phyloP scores from a whole-genome alignment of 2,329 filamentous ascomycete genomes.

The Xylaria sp. region DNA sequence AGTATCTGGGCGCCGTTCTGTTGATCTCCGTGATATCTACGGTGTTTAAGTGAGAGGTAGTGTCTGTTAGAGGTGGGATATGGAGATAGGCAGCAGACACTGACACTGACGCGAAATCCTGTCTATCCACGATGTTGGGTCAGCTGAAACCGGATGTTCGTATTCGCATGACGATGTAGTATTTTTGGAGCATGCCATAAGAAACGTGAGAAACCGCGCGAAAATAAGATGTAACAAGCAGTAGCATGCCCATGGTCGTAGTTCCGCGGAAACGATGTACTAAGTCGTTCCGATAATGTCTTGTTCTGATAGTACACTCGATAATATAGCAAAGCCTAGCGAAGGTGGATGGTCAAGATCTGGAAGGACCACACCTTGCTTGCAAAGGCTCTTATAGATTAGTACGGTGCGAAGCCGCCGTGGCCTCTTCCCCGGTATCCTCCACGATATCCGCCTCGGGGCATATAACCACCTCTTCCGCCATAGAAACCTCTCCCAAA shows the following conservation, averaged over 20 bases:
- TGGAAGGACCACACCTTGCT: constrained; percentile 1
- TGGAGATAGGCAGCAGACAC: constrained; percentile 4
- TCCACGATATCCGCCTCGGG: constrained; percentile 70
- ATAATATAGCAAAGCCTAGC: constrained; percentile 11
- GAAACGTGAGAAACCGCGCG: constrained; percentile 14
- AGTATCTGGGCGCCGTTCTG: constrained; percentile 9
- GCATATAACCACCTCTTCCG: constrained; percentile 61
- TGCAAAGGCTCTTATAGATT: constrained; percentile 40
- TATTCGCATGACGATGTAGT: constrained; percentile 29
- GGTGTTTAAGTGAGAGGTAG: constrained; percentile 15
- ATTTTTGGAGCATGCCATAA: constrained; percentile 19
- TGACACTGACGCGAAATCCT: constrained; percentile 9
- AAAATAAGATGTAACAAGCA: constrained; percentile 30
- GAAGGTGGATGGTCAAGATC: constrained; percentile 18
- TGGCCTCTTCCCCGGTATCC: constrained; percentile 68
- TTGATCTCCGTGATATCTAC: constrained; percentile 19
- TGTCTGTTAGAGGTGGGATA: neutral
- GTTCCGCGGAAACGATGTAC: constrained; percentile 10
- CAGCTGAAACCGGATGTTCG: constrained; percentile 20
- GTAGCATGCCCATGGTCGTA: constrained; percentile 12
- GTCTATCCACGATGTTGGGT: constrained; percentile 23
- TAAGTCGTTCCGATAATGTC: constrained; percentile 24
- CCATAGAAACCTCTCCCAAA: constrained; percentile 65
- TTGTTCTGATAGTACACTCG: constrained; percentile 35
- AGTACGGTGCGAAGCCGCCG: constrained; percentile 73